Base-by-base conservation (phyloP, 2,329 filamentous ascomycete species). In the Talaromyces sp. region DNA sequence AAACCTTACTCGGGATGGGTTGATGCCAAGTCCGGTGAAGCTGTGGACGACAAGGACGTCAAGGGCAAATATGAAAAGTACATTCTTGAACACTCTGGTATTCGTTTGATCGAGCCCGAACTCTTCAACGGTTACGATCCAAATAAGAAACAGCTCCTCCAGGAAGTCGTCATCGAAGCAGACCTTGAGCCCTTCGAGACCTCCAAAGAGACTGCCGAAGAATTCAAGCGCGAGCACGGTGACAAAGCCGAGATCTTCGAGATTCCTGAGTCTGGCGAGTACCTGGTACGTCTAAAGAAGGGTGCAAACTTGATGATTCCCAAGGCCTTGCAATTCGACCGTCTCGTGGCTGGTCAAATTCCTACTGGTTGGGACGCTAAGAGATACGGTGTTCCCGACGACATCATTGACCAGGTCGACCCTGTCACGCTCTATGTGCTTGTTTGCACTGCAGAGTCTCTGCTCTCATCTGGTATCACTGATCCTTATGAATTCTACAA, bases 401-500 rank as follows among this genome's bases (percentile, higher is more conserved):
- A 99, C 75, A 99, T 99, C 75, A 95, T 99, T 75, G 90, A 89
- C 44, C 95, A 99, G 76, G 95, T 99, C 67, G 96, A 99, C 73
- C 95, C 93, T 5, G 93, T 98, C 68, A 96, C 95, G 1, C 84
- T 99, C 56, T 99, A 91, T 75, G 91, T 98, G 33, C 89, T 99
- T 52, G 93, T 98, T 54, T 96, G 91, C 60, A 96, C 93, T 55
- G 92, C 90, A 1, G 96, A 99, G 78, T 88, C 93, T 64, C 88
- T 99, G 7, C 84, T 99, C 58, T 89, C 92, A 33, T 89, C 91
- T 66, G 95, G 95, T 87, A 93, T 99, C 76, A 98, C 95, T 28
- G 96, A 99, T 75, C 96, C 95, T 21, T 99, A 98, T 75, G 95
- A 99, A 80, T 98, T 99, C 81, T 99, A 99, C 86, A 93, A 98